Evolutionary conservation across 768 basidiomycete genomes (phyloP), one percentile per base, ranked within the genome.

Genomic region (Suillus bovinus): DNA sequence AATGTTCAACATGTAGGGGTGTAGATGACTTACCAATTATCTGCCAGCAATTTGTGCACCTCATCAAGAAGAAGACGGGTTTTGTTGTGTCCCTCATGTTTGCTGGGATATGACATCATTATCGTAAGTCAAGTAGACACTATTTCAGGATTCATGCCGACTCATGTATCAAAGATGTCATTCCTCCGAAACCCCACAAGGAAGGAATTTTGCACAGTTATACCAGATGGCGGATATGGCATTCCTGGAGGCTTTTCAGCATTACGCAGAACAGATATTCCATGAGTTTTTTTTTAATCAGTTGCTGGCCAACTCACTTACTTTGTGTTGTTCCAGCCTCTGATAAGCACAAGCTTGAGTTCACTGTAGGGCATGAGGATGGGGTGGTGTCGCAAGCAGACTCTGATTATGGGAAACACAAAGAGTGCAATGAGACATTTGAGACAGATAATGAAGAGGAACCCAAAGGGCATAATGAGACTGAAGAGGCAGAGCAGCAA

Each of bases 21-120:
- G 57, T 62, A 14, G 61, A 57, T 17, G 61, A 62, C n/a, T 36
- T 62, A 9, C 55, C 54, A 20, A 17, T 38, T 34, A 34, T 54
- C 1, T 34, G 55, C 24, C 17, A 17, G 13, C 4, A 16, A 34
- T 22, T 47, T 3, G 34, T 24, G 2, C 34, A 22, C 2, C 8
- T 62, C 11, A 38, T 57, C 61, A 56, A 27, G 44, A 34, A 16
- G 16, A 44, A 44, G 22, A 41, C 36, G 5, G 54, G 55, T 10
- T 55, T 44, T 5, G 33, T 47, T 0, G 17, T 49, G 4, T 57
- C 61, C 8, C 49, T 49, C 38, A n/a, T 62, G 27, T 62, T 54
- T 14, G 61, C 33, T 62, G 61, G 61, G 61, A 62, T 17, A 57
- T 62, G 27, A 47, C 61, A 7, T 62, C 44, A 7, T 14, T 62